Evolutionary conservation across 768 basidiomycete species (phyloP).

Genomic region (Mycena leptocephala): DNA sequence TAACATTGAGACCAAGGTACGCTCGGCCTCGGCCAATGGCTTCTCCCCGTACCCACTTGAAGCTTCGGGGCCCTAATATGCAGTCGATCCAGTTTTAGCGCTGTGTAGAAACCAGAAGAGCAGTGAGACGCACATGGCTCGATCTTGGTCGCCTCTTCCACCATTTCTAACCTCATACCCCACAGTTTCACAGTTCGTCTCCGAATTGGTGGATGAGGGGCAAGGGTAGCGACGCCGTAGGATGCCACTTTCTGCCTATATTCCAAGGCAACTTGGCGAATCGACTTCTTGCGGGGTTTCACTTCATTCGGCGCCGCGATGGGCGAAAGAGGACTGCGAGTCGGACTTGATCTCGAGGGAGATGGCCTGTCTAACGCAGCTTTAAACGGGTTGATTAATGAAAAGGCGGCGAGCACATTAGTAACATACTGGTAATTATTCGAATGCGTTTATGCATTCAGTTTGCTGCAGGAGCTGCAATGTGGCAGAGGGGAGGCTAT

Average conservation of each 20-base stretch:
- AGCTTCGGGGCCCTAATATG: neutral
- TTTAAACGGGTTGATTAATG: neutral
- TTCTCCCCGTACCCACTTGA: slow-evolving; percentile 82
- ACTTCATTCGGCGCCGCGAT: slow-evolving; percentile 17
- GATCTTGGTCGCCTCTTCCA: neutral
- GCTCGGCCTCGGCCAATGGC: slow-evolving; percentile 86
- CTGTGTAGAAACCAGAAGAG: neutral
- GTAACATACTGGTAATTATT: slow-evolving; percentile 19
- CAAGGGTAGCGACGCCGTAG: neutral
- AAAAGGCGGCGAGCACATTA: neutral
- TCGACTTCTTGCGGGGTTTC: slow-evolving; percentile 15
- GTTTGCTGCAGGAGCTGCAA: neutral
- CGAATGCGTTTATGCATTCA: slow-evolving; percentile 16
- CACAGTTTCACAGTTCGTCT: slow-evolving; percentile 17
- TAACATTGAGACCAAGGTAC: slow-evolving; percentile 83
- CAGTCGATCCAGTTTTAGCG: neutral
- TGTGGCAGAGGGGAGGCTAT: neutral
- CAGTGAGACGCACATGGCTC: slow-evolving; percentile 14
- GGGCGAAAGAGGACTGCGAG: slow-evolving; percentile 34
- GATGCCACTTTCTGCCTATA: neutral
- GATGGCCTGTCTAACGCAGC: slow-evolving; percentile 29
- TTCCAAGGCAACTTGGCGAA: slow-evolving; percentile 1
- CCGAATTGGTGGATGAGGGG: neutral
- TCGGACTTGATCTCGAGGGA: slow-evolving; percentile 18
- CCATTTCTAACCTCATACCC: neutral